Evolutionary conservation across 129 eudicot species (phyloP).

Genomic region (Centella asiatica): DNA sequence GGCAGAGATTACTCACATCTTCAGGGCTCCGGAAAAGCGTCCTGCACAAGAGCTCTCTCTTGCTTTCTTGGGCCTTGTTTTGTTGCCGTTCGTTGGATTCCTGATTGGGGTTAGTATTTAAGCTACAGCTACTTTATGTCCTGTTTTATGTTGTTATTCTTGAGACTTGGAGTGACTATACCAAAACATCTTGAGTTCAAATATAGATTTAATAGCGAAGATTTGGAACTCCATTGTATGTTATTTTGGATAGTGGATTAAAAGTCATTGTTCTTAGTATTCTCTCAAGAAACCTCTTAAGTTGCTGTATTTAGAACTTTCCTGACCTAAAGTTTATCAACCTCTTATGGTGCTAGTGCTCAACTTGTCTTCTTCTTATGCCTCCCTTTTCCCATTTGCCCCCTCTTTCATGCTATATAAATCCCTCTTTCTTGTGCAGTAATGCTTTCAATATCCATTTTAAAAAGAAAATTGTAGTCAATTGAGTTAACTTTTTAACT

Average conservation of each 20-base stretch:
- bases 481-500: not conserved
- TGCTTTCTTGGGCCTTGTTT: conserved; percentile 71
- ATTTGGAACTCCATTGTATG: not conserved
- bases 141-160: not conserved
- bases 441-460: not conserved
- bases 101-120: conserved; percentile 67
- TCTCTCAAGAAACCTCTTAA: no score
- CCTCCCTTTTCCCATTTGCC: not conserved
- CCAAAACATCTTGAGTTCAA: not conserved
- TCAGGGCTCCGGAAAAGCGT: conserved; percentile 81
- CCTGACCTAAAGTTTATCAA: no score
- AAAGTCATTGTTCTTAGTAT: no score
- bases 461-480: not conserved
- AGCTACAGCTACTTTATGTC: not conserved
- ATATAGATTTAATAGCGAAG: no score
- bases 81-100: conserved; percentile 69
- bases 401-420: not conserved
- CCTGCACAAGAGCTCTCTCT: conserved; percentile 74
- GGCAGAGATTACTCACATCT: conserved; percentile 74
- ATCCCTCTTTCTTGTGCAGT: not conserved
- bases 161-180: not conserved
- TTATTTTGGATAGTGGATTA: not conserved
- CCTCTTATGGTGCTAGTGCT: no score
- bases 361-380: no score
- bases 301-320: no score